Base-by-base conservation (phyloP, 1,284 basidiomycete species). In the Boletus smithii region DNA sequence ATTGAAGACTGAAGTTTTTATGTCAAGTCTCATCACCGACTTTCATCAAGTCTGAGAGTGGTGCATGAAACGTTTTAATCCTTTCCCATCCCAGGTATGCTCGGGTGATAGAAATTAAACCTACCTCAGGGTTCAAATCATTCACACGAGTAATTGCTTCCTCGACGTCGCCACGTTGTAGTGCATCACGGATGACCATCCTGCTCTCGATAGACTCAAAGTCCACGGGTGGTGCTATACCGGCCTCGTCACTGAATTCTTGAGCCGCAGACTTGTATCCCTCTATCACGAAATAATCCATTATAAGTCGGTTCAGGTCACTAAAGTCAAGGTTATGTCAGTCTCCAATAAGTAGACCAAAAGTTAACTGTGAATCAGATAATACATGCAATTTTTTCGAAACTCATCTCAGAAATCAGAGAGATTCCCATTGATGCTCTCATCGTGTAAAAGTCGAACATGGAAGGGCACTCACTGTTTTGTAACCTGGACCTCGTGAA, bases 21-120 rank as follows among this genome's bases (percentile, higher is more conserved):
- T 80, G 70, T 72, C 68, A 59, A 69, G 64, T 82, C 68, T 90
- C 88, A 83, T 85, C 88, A 88, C 68, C 72, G 80, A 78, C 83
- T 60, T 53, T 76, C 38, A 58, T 64, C 64, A 63, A 77, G 83
- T 76, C 86, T 97, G 78, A 84, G 95, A 88, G 94, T 97, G 95
- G 95, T 98, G 95, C 95, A 97, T 97, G 93, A 91, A 87, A 81
- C 69, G 61, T 62, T 88, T 77, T 85, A 92, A 95, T 95, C 91
- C 70, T 88, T 66, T 75, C 62, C 57, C 14, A 33, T 38, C 42
- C 39, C 49, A 64, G 44, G 54, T 42, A 31, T 23, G 24, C 40
- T 44, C 32, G 26, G 20, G 41, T 43, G 14, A 50, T 13, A 20
- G 33, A 51, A 33, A 50, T 46, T 32, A 55, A 48, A 71, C 92